Evolutionary conservation across 106 monocot species (phyloP), one percentile per base, ranked within the genome.

Genomic region (Allium fistulosum): DNA sequence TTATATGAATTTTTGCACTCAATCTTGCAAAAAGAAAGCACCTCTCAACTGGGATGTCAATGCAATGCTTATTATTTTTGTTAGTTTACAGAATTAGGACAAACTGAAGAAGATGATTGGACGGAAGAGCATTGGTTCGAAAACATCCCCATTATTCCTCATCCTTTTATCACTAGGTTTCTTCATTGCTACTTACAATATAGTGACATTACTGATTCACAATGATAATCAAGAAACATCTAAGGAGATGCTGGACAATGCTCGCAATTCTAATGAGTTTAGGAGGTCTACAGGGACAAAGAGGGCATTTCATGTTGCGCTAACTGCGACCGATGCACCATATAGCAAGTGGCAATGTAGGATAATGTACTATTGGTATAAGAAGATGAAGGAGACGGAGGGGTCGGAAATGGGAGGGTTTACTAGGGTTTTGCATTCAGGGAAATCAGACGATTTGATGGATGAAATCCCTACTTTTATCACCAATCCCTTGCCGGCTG

Each of bases 361-460:
- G 78, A 75, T 88, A 37, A 88, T 88, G 87, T 88, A 83, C 69
- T 81, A 88, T 51, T 88, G 87, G 88, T 88, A 81, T 76, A 84
- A 78, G 81, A 72, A 81, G 70, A 71, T 69, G 53, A 78, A 62
- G 63, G 73, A 67, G 9, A 17, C 58, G 73, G 70, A 59, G 46
- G 88, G 73, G 13, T 77, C 83, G 48, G 88, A 88, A 72, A 88
- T 88, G 88, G 88, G 84, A 55, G 88, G 88, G 26, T 88, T 88
- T 53, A 88, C 88, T 4, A 78, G 88, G 75, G 72, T 88, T 45
- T 53, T 88, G 66, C 88, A 88, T 59, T 88, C 88, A 0, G 88
- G 88, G 27, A 76, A 48, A 6, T 70, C 83, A 0, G 88, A 88
- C 64, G 52, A 69, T 46, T 73, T 84, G 15, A 68, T 84, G 78